A percentile compares a stretch with the other conserved stretches of the same genome.
These are phyloP conservation scores for Pleurotus cornucopiae DNA, from an alignment of 768 basidiomycete species.

Conservation along the genomic window DNA sequence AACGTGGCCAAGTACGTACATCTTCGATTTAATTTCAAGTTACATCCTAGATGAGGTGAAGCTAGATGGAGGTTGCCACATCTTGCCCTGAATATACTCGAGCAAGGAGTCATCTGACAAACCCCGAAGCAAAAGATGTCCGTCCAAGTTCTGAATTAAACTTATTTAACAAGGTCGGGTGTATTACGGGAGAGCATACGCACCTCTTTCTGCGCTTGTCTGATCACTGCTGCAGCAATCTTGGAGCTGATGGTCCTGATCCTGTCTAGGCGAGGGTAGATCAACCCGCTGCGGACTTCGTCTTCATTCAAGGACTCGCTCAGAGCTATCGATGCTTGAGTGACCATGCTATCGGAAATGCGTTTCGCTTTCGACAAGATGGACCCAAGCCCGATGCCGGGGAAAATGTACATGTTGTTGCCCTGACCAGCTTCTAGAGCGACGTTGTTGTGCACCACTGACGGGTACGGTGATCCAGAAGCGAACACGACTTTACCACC, in stretches of 20 bases:
- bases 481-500: slow-evolving; percentile 68
- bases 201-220: slow-evolving; percentile 62
- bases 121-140: slow-evolving; percentile 41
- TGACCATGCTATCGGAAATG: slow-evolving; percentile 68
- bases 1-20: too few relatives aligned
- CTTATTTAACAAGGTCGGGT: not conserved
- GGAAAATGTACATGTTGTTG: slow-evolving; percentile 78
- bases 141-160: slow-evolving; percentile 34
- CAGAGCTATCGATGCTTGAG: slow-evolving; percentile 60
- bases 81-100: slow-evolving; percentile 47
- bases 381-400: slow-evolving; percentile 57
- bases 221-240: slow-evolving; percentile 60
- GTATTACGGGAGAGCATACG: slow-evolving; percentile 11
- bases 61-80: slow-evolving; percentile 45
- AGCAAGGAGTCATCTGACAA: slow-evolving; percentile 44
- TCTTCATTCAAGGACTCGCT: slow-evolving; percentile 51
- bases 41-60: slow-evolving; percentile 9
- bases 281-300: slow-evolving; percentile 48
- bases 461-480: slow-evolving; percentile 65
- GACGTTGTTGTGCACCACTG: slow-evolving; percentile 43
- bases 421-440: slow-evolving; percentile 66
- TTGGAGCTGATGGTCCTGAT: slow-evolving; percentile 62
- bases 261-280: slow-evolving; percentile 67
- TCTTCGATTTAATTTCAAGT: not conserved
- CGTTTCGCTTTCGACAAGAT: slow-evolving; percentile 54